phyloP scores from a whole-genome alignment of 331 rosid genomes.

The Dryas integrifolia region DNA sequence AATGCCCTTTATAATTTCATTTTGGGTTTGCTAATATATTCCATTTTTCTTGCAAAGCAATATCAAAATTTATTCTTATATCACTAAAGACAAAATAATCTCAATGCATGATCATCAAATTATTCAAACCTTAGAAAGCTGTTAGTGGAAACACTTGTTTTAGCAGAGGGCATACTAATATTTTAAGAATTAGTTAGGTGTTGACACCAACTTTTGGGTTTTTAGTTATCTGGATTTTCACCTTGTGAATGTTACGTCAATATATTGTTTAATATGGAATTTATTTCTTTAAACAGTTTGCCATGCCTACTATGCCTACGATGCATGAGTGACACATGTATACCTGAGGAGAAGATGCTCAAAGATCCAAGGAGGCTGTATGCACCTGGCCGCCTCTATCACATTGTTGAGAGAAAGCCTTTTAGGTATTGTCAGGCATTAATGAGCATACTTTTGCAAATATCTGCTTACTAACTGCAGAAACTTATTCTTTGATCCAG shows the following conservation, averaged over 20 bases:
- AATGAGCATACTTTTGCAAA: slow-evolving; percentile 12
- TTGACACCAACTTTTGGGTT: background rate
- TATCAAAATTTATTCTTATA: too few relatives aligned
- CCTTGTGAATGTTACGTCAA: slow-evolving; percentile 4
- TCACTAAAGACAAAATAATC: background rate
- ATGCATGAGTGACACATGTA: slow-evolving; percentile 86
- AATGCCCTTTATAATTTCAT: background rate
- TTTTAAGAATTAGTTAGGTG: background rate
- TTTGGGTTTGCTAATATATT: slow-evolving; percentile 1
- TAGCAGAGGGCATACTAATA: too few relatives aligned
- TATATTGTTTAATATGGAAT: slow-evolving; percentile 13
- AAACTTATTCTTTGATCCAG: background rate
- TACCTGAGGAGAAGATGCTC: slow-evolving; percentile 74
- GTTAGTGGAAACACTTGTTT: background rate
- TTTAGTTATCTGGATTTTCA: background rate
- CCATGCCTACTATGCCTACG: slow-evolving; percentile 78
- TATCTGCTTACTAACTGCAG: background rate
- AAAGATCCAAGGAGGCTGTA: slow-evolving; percentile 96
- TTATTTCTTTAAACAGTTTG: slow-evolving; percentile 49
- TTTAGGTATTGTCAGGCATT: slow-evolving; percentile 52
- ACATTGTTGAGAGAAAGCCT: slow-evolving; percentile 88
- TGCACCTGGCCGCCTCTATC: slow-evolving; percentile 95
- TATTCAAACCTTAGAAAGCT: background rate
- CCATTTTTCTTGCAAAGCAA: background rate
- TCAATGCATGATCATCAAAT: background rate